phyloP scores from a whole-genome alignment of 495 filamentous ascomycete genomes.

The Hyaloscypha variabilis region DNA sequence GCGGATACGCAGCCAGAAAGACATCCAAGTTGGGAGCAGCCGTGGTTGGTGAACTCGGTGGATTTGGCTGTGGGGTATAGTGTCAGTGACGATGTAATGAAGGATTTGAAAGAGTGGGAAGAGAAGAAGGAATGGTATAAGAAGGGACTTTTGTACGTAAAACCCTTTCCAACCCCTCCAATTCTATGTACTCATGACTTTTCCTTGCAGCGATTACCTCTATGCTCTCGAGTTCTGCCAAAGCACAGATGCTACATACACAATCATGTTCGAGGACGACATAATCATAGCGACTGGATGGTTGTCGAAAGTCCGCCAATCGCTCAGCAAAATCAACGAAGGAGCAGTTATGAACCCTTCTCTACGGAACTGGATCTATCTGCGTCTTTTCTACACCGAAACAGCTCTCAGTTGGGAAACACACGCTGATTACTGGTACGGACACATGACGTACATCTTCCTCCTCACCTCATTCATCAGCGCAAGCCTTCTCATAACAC shows the following conservation, averaged over 20 bases:
- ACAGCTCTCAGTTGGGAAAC: conserved; percentile 42
- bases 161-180: background rate
- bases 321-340: conserved; percentile 39
- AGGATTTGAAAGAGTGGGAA: conserved; percentile 31
- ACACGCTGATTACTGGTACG: conserved; percentile 40
- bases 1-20: conserved; percentile 30
- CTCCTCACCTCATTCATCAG: conserved; percentile 29
- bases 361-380: conserved; percentile 46
- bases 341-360: conserved; percentile 32
- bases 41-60: conserved; percentile 14
- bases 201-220: conserved; percentile 40
- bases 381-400: conserved; percentile 53
- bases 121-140: conserved; percentile 30
- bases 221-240: conserved; percentile 45
- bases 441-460: conserved; percentile 43
- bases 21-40: conserved; percentile 14
- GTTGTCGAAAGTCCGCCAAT: conserved; percentile 44
- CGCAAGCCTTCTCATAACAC: conserved; percentile 15
- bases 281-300: conserved; percentile 51
- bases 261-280: conserved; percentile 52
- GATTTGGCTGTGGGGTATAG: conserved; percentile 31
- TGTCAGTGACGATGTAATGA: conserved; percentile 24
- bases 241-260: conserved; percentile 42
- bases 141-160: conserved; percentile 37
- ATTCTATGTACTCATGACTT: background rate